Evolutionary conservation across 768 basidiomycete species (phyloP), one percentile per base, ranked within the genome.

Genomic region (Arthromyces matolae): DNA sequence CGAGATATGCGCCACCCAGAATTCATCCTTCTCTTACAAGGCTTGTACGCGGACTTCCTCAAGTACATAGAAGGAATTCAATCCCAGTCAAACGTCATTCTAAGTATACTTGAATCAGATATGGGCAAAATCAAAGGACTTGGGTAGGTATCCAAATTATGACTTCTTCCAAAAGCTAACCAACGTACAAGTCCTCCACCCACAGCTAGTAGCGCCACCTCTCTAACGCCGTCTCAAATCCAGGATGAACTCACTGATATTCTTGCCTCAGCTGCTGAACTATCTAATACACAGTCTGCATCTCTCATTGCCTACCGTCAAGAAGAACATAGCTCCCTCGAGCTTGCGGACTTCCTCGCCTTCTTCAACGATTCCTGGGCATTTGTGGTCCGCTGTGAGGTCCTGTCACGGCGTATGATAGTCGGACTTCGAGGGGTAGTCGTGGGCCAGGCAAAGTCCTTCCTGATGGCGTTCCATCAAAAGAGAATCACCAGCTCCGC

Each of bases 371-470:
- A 80, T 55, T 84, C 88, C 1, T 97, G 95, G 95, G 67, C 76
- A 20, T 98, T 98, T 56, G 92, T 98, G 8, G 78, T 96, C 20
- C 76, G 75, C 54, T 92, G 89, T 60, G 95, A 99, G 63, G 79
- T 84, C 23, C 72, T 96, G 23, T 90, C 87, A 53, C 77, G 83
- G 45, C 75, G 86, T 55, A 97, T 98, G 92, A 93, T 97, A 49
- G 90, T 97, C 47, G 87, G 91, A 5, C 71, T 98, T 25, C 73
- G 96, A 49, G 94, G 93, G 4, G 87, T 82, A 2, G 79, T 93
- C 42, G 83, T 94, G 35, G 76, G 82, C 44, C 94, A 95, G 85
- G 89, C 93, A 5, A 94, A 93, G 68, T 68, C 79, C 8, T 99
- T 94, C 71, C 71, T 99, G 22, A 83, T 88, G 59, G 67, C 73